A percentile compares a stretch with the other conserved stretches of the same genome.
Conservation (phyloP, 495 filamentous ascomycete species). For the Aspergillus olivimuriae region DNA sequence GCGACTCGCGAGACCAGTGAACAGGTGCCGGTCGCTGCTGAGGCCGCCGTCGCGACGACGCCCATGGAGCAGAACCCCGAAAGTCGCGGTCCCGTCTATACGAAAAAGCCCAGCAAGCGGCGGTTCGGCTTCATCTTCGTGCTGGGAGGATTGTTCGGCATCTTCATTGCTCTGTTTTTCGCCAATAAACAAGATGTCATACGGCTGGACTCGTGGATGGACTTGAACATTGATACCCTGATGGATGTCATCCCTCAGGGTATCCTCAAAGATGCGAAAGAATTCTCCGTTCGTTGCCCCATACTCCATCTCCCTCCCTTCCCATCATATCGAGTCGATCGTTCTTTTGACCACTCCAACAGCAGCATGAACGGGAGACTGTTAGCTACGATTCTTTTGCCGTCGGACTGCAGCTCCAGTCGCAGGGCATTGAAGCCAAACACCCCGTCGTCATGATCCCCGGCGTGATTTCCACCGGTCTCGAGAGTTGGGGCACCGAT, state of each 20-base stretch:
- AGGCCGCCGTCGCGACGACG: conserved; percentile 13
- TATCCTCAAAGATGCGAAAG: conserved; percentile 73
- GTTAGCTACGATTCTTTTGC: conserved; percentile 90
- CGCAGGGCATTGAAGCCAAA: conserved; percentile 74
- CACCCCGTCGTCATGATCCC: conserved; percentile 96
- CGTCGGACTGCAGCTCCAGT: conserved; percentile 72
- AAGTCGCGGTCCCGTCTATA: conserved; percentile 36
- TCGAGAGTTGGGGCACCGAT: conserved; percentile 93
- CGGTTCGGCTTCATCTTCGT: conserved; percentile 73
- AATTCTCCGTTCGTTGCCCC: conserved; percentile 57
- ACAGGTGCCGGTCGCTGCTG: too few species aligned
- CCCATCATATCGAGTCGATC: background rate
- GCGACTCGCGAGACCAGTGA: too few species aligned
- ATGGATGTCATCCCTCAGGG: conserved; percentile 79
- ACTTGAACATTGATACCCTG: conserved; percentile 76
- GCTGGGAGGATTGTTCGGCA: conserved; percentile 76
- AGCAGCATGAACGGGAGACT: conserved; percentile 80
- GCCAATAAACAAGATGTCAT: conserved; percentile 79
- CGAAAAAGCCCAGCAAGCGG: conserved; percentile 55
- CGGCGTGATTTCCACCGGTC: conserved; percentile 92
- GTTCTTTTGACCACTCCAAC: conserved; percentile 4
- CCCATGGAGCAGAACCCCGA: conserved; percentile 5
- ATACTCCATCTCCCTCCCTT: background rate
- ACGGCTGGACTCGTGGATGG: conserved; percentile 69
- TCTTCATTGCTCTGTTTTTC: conserved; percentile 76